Evolutionary conservation across 306 rosid species (phyloP).

Genomic region (Cucurbita pepo): DNA sequence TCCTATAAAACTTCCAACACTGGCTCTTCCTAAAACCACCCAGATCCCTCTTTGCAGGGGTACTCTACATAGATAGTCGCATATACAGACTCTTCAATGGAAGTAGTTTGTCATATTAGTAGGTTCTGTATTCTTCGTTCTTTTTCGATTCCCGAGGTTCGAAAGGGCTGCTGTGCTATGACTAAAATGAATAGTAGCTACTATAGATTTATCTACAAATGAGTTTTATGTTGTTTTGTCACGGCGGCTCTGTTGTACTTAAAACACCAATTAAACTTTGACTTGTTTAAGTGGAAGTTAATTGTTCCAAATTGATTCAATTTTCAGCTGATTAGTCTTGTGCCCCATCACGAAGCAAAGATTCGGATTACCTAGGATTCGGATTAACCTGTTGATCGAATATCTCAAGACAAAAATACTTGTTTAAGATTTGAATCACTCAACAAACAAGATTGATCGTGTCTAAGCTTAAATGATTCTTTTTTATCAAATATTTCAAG

Average conservation of each 20-base stretch:
- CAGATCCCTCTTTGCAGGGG: background rate
- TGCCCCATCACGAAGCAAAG: no score
- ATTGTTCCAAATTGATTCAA: no score
- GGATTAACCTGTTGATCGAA: no score
- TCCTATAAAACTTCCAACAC: background rate
- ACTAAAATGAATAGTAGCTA: background rate
- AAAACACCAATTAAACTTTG: background rate
- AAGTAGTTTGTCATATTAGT: background rate
- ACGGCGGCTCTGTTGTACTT: background rate
- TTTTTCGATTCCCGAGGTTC: background rate
- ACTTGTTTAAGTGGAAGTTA: no score
- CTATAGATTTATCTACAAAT: background rate
- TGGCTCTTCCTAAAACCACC: background rate
- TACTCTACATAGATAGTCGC: background rate
- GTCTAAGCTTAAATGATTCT: no score
- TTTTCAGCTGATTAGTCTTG: no score
- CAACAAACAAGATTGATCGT: no score
- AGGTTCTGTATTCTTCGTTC: background rate
- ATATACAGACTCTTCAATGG: background rate
- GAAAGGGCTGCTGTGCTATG: background rate
- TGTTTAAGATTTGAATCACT: no score
- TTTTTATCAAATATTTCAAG: no score
- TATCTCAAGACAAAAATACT: no score
- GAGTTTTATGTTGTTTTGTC: background rate
- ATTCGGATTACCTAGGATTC: no score